Evolutionary conservation across 345 rosid species (phyloP).

Genomic region (Linum lewisii): DNA sequence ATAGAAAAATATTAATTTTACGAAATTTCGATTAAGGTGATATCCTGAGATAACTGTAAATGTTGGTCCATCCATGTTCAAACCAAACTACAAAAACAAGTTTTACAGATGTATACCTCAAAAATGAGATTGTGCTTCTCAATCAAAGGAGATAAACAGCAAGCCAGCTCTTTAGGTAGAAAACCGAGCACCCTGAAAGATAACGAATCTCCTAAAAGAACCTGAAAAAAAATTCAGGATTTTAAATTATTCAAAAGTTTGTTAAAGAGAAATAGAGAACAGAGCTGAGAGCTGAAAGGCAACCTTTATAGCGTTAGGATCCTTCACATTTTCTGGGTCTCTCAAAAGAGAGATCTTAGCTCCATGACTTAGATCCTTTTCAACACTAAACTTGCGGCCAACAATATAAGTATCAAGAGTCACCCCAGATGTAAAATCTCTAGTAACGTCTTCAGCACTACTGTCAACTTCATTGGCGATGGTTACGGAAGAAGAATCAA

Average conservation of each 20-base stretch:
- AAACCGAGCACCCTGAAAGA: conserved; percentile 55
- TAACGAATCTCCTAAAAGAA: conserved; percentile 40
- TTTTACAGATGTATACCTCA: conserved; percentile 36
- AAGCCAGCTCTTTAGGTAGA: conserved; percentile 69
- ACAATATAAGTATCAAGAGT: conserved; percentile 64
- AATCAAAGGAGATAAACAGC: conserved; percentile 58
- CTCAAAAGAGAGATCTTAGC: conserved; percentile 43
- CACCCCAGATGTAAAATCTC: conserved; percentile 24
- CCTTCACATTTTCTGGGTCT: conserved; percentile 66
- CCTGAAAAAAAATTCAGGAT: conserved; percentile 35
- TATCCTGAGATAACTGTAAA: neutral
- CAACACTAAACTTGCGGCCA: conserved; percentile 71
- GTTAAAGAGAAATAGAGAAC: conserved; percentile 4
- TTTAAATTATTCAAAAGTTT: neutral
- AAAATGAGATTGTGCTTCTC: conserved; percentile 42
- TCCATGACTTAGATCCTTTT: conserved; percentile 41
- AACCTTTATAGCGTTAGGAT: conserved; percentile 78
- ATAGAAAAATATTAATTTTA: no score
- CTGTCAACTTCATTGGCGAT: conserved; percentile 14
- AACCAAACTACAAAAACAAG: neutral
- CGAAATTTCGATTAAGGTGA: no score
- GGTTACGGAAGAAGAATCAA: conserved; percentile 17
- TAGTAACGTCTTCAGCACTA: conserved; percentile 7
- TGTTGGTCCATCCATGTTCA: neutral
- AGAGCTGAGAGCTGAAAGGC: conserved; percentile 8